These are phyloP conservation scores for Ophiostoma piceae DNA, from an alignment of 2,329 filamentous ascomycete species.

Conservation along the genomic window DNA sequence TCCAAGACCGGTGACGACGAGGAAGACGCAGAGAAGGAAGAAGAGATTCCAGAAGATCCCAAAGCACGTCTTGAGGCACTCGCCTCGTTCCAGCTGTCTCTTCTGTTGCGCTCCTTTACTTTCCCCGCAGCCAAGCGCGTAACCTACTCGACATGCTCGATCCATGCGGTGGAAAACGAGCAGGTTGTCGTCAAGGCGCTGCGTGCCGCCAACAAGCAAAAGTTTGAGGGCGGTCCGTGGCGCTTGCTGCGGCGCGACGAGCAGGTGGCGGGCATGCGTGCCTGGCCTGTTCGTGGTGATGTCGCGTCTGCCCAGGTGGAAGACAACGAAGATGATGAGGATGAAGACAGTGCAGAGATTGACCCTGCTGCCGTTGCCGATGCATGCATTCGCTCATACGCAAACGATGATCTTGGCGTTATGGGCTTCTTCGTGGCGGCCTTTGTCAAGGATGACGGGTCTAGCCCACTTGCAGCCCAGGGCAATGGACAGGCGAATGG, in stretches of 20 bases:
- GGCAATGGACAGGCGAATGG: background rate
- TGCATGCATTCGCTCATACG: constrained; percentile 75
- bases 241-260: constrained; percentile 63
- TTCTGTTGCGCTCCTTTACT: constrained; percentile 76
- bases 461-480: no score
- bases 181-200: constrained; percentile 70
- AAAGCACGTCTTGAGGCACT: constrained; percentile 64
- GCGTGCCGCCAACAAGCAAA: constrained; percentile 43
- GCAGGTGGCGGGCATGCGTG: constrained; percentile 69
- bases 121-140: constrained; percentile 72
- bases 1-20: background rate
- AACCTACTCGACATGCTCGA: constrained; percentile 90
- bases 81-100: constrained; percentile 72
- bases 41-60: constrained; percentile 56
- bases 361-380: constrained; percentile 49
- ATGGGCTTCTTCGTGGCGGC: constrained; percentile 96
- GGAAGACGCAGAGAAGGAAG: constrained; percentile 39
- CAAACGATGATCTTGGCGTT: constrained; percentile 73
- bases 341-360: background rate
- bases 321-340: background rate
- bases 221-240: constrained; percentile 61
- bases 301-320: constrained; percentile 31
- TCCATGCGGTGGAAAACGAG: constrained; percentile 86
- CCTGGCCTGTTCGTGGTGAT: constrained; percentile 66
- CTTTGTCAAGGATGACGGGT: constrained; percentile 58